phyloP scores from a whole-genome alignment of 352 stramenopile species.

The Thraustotheca clavata region DNA sequence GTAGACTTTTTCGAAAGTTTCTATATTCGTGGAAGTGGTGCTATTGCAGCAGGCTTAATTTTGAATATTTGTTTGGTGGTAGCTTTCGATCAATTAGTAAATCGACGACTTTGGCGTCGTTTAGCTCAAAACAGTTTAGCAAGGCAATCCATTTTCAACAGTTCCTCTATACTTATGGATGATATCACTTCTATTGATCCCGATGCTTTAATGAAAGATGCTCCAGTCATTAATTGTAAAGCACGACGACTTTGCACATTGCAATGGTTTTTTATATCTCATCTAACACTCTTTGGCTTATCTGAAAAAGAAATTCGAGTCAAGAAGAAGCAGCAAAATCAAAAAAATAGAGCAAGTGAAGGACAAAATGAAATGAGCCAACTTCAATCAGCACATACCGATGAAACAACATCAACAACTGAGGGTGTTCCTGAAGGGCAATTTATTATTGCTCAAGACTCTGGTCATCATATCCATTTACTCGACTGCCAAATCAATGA shows the following conservation, averaged over 20 bases:
- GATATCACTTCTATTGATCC: background rate
- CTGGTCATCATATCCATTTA: slow-evolving; percentile 5
- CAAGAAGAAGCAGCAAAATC: background rate
- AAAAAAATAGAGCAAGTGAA: background rate
- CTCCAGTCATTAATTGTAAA: background rate
- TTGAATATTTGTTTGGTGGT: background rate
- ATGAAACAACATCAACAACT: background rate
- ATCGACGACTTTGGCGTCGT: background rate
- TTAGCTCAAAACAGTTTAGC: slow-evolving; percentile 10
- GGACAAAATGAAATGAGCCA: background rate
- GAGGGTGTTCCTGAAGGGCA: background rate
- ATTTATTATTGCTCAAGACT: slow-evolving; percentile 4
- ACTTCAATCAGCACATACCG: background rate
- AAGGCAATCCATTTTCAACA: slow-evolving; percentile 18
- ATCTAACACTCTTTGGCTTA: slow-evolving; percentile 10
- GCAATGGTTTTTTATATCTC: slow-evolving; percentile 18
- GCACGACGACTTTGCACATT: slow-evolving; percentile 10
- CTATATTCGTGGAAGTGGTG: background rate
- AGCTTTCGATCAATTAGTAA: background rate
- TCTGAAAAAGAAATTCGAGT: slow-evolving; percentile 16
- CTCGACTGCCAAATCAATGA: slow-evolving; percentile 1
- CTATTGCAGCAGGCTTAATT: background rate
- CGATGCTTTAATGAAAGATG: background rate
- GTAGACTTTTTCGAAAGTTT: slow-evolving; percentile 19
- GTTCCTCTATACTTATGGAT: background rate